Percentiles rank a stretch among this genome's conserved stretches.
Evolutionary conservation across 1,284 basidiomycete genomes (phyloP).

Genomic region (Chalciporus sp.): DNA sequence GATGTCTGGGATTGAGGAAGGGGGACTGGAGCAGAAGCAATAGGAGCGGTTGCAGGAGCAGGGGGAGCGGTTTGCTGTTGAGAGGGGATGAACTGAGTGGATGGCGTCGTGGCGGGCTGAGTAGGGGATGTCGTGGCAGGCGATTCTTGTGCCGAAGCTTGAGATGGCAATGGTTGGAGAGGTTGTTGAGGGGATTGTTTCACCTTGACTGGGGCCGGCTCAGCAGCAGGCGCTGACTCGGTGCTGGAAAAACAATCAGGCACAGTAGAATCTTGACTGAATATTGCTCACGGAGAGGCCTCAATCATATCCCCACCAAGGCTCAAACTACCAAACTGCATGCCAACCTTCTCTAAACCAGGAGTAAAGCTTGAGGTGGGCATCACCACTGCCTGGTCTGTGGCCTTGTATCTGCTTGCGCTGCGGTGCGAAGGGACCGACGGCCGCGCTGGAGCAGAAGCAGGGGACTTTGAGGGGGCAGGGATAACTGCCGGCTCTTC

Average conservation of each 20-base stretch:
- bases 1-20: constrained; percentile 45
- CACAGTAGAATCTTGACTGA: neutral
- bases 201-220: constrained; percentile 50
- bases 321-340: constrained; percentile 82
- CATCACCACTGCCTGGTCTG: constrained; percentile 77
- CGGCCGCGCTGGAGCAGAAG: constrained; percentile 45
- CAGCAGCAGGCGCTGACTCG: constrained; percentile 18
- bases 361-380: constrained; percentile 60
- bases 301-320: constrained; percentile 67
- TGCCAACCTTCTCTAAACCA: constrained; percentile 71
- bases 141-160: constrained; percentile 24
- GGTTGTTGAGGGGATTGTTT: constrained; percentile 46
- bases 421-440: constrained; percentile 53
- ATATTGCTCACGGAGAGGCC: constrained; percentile 44
- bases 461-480: constrained; percentile 34
- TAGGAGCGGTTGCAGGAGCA: constrained; percentile 22
- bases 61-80: constrained; percentile 33
- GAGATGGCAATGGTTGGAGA: constrained; percentile 34
- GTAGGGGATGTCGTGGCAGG: constrained; percentile 36
- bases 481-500: constrained; percentile 25
- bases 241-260: constrained; percentile 15
- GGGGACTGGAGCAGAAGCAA: constrained; percentile 33
- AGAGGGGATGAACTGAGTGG: constrained; percentile 28
- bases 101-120: constrained; percentile 42
- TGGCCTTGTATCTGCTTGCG: constrained; percentile 64